Base-by-base conservation (phyloP, 495 filamentous ascomycete species). In the Sordaria brevicollis region DNA sequence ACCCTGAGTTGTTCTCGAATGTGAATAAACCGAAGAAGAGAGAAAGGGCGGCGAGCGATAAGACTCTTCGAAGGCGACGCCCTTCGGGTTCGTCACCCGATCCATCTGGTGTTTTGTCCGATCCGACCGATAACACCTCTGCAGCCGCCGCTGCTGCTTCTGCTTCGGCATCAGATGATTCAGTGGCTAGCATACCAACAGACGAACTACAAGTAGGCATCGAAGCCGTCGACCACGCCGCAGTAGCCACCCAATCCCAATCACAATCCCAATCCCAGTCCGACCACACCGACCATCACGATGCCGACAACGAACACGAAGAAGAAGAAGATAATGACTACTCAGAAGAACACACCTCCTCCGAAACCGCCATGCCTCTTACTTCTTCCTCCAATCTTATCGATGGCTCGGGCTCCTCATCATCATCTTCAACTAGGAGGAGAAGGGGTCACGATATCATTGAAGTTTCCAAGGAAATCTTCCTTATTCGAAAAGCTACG, bases 401-500 rank as follows among this genome's bases (percentile, higher is more conserved):
- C n/a, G n/a, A n/a, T n/a, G n/a, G n/a, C n/a, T n/a, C n/a, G n/a
- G n/a, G n/a, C n/a, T 36, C 35, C 8, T 49, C 41, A 21, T 49
- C 41, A 0, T 41, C 39, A 0, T 43, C 39, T 66, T 19, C 33
- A 37, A 33, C n/a, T n/a, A n/a, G 3, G 25, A 71, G 11, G 49
- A 65, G 33, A 35, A 70, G n/a, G 34, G 36, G 29, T 19, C 21
- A 67, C 9, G 67, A 68, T 2, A 65, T 19, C 34, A 41, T 69
- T 10, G 38, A 68, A 3, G 78, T 81, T 33, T 77, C 73, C n/a
- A 89, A 89, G 69, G 92, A 94, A 78, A 93, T 93, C 4, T 89
- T 95, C 71, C 79, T 97, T 10, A 85, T 97, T 34, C 86, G 93
- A 3, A 88, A 88, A 74, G 89, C 93, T n/a, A 62, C 49, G 1